Conservation (phyloP, 2,329 filamentous ascomycete genomes). For the Sporothrix brunneoviolacea region DNA sequence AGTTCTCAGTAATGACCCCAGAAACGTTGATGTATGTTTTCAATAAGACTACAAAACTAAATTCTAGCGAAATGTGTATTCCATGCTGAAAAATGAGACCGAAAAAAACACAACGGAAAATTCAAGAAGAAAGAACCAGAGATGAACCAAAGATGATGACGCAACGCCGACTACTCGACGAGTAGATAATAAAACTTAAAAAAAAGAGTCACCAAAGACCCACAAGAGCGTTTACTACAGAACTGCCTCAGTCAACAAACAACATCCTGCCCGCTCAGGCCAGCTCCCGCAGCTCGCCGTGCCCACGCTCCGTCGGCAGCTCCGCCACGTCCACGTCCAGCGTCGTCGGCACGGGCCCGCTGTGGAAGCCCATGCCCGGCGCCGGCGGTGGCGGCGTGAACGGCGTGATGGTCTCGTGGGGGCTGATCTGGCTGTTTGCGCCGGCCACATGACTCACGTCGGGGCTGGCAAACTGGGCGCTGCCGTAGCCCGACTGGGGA, state of each 20-base stretch:
- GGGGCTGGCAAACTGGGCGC: too few species aligned
- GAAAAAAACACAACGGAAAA: neutral
- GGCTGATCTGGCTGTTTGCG: neutral
- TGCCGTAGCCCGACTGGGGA: neutral
- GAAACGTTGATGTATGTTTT: too few species aligned
- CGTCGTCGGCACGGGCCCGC: slow-evolving; percentile 16
- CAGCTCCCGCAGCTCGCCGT: slow-evolving; percentile 29
- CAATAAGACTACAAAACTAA: too few species aligned
- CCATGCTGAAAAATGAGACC: neutral
- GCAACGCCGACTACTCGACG: too few species aligned
- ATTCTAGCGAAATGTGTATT: too few species aligned
- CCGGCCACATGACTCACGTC: too few species aligned
- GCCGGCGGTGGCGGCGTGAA: slow-evolving; percentile 7
- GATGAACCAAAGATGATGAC: too few species aligned
- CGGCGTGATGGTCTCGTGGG: slow-evolving; percentile 13
- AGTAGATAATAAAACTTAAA: too few species aligned
- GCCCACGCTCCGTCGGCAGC: slow-evolving; percentile 25
- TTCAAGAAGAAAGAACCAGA: neutral
- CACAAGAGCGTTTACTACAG: neutral
- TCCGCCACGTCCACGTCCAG: slow-evolving; percentile 22
- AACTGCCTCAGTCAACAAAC: neutral
- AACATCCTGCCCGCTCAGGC: too few species aligned
- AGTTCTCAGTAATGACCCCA: too few species aligned
- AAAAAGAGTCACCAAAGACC: neutral
- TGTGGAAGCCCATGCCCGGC: slow-evolving; percentile 17